Conservation (phyloP, 345 rosid species). For the Rhodamnia rubescens region DNA sequence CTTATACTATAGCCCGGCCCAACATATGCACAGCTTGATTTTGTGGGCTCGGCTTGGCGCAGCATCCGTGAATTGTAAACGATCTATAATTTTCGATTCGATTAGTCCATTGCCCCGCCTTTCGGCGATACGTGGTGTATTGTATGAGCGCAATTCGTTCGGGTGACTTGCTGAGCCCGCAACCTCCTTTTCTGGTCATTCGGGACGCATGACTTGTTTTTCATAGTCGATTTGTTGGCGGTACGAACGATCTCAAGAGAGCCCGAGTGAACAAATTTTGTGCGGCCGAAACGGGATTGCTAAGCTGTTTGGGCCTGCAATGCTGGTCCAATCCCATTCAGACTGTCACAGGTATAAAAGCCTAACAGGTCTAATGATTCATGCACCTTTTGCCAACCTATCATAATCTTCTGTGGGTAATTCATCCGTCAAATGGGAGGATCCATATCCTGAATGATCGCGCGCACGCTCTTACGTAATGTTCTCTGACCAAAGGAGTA, state of each 20-base stretch:
- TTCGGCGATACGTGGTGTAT: background rate
- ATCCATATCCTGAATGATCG: background rate
- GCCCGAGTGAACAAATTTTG: background rate
- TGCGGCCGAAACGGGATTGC: background rate
- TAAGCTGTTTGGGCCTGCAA: background rate
- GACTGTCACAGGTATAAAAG: background rate
- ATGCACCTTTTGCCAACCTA: background rate
- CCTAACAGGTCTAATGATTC: background rate
- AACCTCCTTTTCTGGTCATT: background rate
- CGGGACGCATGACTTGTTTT: background rate
- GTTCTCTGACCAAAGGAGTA: background rate
- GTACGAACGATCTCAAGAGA: background rate
- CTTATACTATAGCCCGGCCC: background rate
- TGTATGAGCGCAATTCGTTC: background rate
- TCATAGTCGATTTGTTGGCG: background rate
- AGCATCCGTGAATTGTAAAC: background rate
- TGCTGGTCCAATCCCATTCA: background rate
- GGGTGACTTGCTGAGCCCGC: fast-evolving
- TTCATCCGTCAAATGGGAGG: background rate
- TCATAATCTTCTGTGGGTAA: background rate
- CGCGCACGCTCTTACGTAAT: background rate
- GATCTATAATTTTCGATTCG: background rate
- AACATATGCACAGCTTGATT: background rate
- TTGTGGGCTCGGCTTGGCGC: background rate
- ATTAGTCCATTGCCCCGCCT: background rate